A percentile compares a stretch with the other conserved stretches of the same genome.
Evolutionary conservation across 441 rosid species (phyloP).

Genomic region (Erysimum pusillum): DNA sequence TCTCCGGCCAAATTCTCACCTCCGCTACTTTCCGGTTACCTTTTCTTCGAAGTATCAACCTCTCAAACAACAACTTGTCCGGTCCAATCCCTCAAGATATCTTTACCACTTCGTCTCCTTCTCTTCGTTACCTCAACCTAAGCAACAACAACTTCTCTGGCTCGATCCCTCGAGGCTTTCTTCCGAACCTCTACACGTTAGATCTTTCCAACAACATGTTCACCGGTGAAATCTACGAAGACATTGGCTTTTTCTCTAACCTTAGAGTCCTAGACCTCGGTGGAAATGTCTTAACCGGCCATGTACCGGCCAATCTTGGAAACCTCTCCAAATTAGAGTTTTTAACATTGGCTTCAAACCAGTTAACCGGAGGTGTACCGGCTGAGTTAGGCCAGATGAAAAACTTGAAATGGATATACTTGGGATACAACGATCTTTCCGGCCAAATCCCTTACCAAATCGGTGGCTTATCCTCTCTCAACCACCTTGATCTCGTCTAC

Average conservation of each 20-base stretch:
- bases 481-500: constrained; percentile 89
- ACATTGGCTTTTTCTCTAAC: constrained; percentile 62
- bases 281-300: constrained; percentile 75
- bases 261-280: constrained; percentile 80
- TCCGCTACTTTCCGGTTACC: constrained; percentile 63
- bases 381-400: constrained; percentile 57
- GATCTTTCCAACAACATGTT: constrained; percentile 89
- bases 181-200: constrained; percentile 55
- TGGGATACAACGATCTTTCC: constrained; percentile 89
- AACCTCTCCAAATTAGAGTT: constrained; percentile 61
- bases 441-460: constrained; percentile 77
- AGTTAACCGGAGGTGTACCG: constrained; percentile 69
- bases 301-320: constrained; percentile 59
- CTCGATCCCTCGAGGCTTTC: constrained; percentile 49
- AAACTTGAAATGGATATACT: constrained; percentile 79
- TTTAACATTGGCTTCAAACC: constrained; percentile 87
- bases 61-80: constrained; percentile 70
- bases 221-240: constrained; percentile 59
- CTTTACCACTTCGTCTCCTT: constrained; percentile 53
- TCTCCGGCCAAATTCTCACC: constrained; percentile 62
- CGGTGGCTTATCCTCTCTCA: constrained; percentile 60
- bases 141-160: constrained; percentile 91
- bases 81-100: constrained; percentile 61
- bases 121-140: constrained; percentile 72
- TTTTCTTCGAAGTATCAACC: constrained; percentile 58